Evolutionary conservation across 2,329 filamentous ascomycete species (phyloP).

Genomic region (Xylariaceae sp.): DNA sequence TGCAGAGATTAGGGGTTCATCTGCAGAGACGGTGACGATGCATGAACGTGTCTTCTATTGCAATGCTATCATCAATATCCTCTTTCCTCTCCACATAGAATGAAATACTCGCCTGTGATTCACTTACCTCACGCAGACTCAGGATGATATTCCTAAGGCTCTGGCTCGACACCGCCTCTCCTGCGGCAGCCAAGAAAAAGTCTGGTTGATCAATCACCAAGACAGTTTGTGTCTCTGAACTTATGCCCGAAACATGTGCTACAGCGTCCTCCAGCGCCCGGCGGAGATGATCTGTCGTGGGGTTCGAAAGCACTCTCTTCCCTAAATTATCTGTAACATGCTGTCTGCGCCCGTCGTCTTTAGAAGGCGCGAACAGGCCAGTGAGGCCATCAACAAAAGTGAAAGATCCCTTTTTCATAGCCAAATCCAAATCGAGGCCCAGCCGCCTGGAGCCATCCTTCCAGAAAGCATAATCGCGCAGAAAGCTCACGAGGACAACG

Average conservation of each 20-base stretch:
- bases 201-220: slow-evolving; percentile 72
- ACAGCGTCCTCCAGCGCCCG: slow-evolving; percentile 49
- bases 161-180: slow-evolving; percentile 49
- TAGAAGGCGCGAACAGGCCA: slow-evolving; percentile 53
- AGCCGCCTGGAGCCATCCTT: slow-evolving; percentile 70
- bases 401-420: slow-evolving; percentile 65
- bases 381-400: slow-evolving; percentile 77
- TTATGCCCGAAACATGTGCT: slow-evolving; percentile 39
- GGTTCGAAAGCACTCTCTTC: slow-evolving; percentile 38
- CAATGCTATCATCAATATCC: slow-evolving; percentile 31
- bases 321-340: slow-evolving; percentile 5
- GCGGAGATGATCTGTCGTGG: slow-evolving; percentile 45
- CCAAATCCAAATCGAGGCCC: slow-evolving; percentile 72
- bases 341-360: slow-evolving; percentile 12
- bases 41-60: slow-evolving; percentile 66
- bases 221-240: slow-evolving; percentile 50
- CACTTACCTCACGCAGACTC: slow-evolving; percentile 66
- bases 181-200: slow-evolving; percentile 65
- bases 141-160: slow-evolving; percentile 63
- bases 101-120: slow-evolving; percentile 1
- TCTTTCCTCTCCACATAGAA: slow-evolving; percentile 7
- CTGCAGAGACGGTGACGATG: slow-evolving; percentile 73
- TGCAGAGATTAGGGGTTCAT: slow-evolving; percentile 69
- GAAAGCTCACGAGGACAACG: slow-evolving; percentile 82
- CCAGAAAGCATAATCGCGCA: slow-evolving; percentile 82